Evolutionary conservation across 176 grass and related monocot genomes (phyloP).

Genomic region (Triticum monococcum): DNA sequence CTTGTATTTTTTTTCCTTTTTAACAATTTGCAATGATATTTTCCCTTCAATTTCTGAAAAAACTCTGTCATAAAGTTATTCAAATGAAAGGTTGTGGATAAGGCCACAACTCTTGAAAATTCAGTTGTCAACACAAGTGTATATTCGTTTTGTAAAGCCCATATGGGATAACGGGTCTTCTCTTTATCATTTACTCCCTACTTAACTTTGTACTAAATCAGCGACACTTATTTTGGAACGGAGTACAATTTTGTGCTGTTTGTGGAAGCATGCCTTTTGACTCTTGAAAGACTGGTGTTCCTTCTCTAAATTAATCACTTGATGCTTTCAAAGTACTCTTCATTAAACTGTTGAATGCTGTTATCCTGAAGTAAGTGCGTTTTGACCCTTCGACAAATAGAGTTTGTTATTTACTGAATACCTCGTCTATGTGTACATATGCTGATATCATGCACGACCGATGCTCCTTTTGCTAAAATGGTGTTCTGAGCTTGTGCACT

Average conservation of each 20-base stretch:
- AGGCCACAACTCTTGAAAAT: slow-evolving; percentile 2
- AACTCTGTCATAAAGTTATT: not conserved
- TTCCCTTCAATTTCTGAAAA: slow-evolving; percentile 4
- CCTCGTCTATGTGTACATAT: not conserved
- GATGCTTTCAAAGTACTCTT: not conserved
- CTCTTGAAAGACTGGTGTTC: not conserved
- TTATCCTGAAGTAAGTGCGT: slow-evolving; percentile 40
- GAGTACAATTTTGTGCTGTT: too few species aligned
- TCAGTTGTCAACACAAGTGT: slow-evolving; percentile 1
- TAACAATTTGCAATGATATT: not conserved
- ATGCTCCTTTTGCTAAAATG: slow-evolving; percentile 8
- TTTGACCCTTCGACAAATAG: slow-evolving; percentile 6
- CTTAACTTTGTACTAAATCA: too few species aligned
- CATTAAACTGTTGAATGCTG: slow-evolving; percentile 18
- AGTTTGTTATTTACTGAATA: not conserved
- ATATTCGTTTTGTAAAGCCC: not conserved
- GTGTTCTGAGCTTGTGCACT: slow-evolving; percentile 1
- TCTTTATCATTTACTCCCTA: too few species aligned
- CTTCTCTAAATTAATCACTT: slow-evolving; percentile 9
- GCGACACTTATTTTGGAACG: too few species aligned
- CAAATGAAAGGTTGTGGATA: not conserved
- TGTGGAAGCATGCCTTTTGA: too few species aligned
- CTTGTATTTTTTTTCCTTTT: not conserved
- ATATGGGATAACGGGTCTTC: not conserved
- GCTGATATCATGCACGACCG: slow-evolving; percentile 3